These are phyloP conservation scores for Pyracantha coccinea DNA, from an alignment of 331 rosid species.

Conservation along the genomic window DNA sequence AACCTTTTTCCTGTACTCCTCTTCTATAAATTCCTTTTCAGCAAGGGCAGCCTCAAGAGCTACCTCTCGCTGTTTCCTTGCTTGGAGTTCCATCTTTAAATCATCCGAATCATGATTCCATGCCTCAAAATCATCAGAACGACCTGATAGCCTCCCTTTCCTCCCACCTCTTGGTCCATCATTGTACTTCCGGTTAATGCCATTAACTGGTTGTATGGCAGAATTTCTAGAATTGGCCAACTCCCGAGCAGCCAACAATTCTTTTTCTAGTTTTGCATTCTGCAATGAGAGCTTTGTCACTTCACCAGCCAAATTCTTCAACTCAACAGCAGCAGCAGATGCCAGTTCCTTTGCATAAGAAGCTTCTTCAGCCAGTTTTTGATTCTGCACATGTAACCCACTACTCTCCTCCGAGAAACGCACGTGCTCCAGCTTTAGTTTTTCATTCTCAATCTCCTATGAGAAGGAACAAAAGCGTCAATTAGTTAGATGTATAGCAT, in stretches of 20 bases:
- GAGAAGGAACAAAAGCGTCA: constrained; percentile 9
- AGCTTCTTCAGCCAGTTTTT: constrained; percentile 96
- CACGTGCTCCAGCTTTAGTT: constrained; percentile 76
- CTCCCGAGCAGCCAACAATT: constrained; percentile 68
- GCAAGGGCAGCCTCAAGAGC: constrained; percentile 87
- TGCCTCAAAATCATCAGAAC: constrained; percentile 63
- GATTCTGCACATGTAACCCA: constrained; percentile 89
- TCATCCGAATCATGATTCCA: constrained; percentile 82
- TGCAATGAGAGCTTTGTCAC: constrained; percentile 91
- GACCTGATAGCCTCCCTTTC: constrained; percentile 68
- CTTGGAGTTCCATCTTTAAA: constrained; percentile 81
- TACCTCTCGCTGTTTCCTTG: constrained; percentile 93
- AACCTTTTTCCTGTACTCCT: constrained; percentile 66
- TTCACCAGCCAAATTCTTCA: constrained; percentile 97
- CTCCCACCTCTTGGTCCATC: constrained; percentile 69
- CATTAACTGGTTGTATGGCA: constrained; percentile 42
- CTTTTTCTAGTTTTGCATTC: constrained; percentile 82
- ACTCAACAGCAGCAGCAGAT: constrained; percentile 97
- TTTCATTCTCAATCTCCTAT: constrained; percentile 93
- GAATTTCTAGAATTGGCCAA: constrained; percentile 51
- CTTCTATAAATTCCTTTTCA: constrained; percentile 83
- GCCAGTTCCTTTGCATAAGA: constrained; percentile 97
- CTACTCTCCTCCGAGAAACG: constrained; percentile 88
- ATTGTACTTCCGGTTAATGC: constrained; percentile 58
- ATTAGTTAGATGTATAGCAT: constrained; percentile 1